Base-by-base conservation (phyloP, 768 basidiomycete genomes). In the Trametes punicea region DNA sequence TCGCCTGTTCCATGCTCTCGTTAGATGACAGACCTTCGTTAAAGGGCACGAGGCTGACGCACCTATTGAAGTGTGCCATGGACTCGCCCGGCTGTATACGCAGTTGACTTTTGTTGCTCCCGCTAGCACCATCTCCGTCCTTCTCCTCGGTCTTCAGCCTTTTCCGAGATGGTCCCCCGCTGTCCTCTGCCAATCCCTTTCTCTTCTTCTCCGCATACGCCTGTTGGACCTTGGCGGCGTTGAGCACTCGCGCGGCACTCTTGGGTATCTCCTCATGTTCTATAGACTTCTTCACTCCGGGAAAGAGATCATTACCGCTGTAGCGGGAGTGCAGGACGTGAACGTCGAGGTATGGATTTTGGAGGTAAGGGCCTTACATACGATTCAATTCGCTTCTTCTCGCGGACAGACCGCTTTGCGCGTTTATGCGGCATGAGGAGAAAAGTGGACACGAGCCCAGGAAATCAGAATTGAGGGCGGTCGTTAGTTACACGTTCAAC, bases 31-130 rank as follows among this genome's bases (percentile, higher is more conserved):
- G 27, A 18, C 44, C 9, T 3, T 33, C 3, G 34, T 3, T 9
- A 27, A 7, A 6, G 25, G 15, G n/a, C 16, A 27, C 6, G 30
- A 21, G 39, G 18, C 18, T 21, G n/a, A 68, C 81, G 48, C 62
- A 89, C 89, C 81, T 75, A 68, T 90, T 87, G 69, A 90, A 92
- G 71, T 89, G 85, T 51, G 80, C 76, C 49, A 91, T 76, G 0
- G 87, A 84, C 69, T 92, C 90, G 40, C 85, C 82, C 0, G 82
- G 81, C 54, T 78, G 74, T 26, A 88, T 89, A 42, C 64, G 73
- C 36, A 85, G 65, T 39, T 54, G 21, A 11, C 45, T 50, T 58
- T 47, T 38, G 31, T 11, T 27, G 5, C 48, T 60, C 15, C 44
- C 31, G 2, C 44, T 57, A 13, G 45, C 58, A 1, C 49, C 45